Evolutionary conservation across 164 flowering plant species (phyloP).

Genomic region (Macadamia tetraphylla): DNA sequence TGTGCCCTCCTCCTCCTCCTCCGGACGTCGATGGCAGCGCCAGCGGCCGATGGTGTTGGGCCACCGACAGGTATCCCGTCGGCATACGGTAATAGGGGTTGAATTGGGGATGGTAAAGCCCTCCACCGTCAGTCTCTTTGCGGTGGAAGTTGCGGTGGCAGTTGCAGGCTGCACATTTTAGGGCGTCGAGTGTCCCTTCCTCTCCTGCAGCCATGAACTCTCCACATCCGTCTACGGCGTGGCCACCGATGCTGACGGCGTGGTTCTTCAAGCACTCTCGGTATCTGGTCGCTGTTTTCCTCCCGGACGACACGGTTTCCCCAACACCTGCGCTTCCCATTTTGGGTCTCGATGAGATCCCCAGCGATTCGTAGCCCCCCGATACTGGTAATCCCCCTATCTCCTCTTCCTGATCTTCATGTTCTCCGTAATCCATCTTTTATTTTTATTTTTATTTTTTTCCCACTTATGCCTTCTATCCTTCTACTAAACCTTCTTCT

Average conservation of each 20-base stretch:
- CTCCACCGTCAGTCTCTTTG: constrained; percentile 42
- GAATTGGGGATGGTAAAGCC: constrained; percentile 23
- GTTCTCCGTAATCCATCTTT: constrained; percentile 44
- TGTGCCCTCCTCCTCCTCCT: constrained; percentile 28
- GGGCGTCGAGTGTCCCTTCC: constrained; percentile 64
- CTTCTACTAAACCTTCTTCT: too few relatives aligned
- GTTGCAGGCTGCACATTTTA: constrained; percentile 72
- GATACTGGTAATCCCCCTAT: constrained; percentile 28
- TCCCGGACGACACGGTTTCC: neutral
- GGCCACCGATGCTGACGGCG: constrained; percentile 63
- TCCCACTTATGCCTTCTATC: neutral
- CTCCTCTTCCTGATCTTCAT: constrained; percentile 50
- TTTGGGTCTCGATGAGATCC: constrained; percentile 19
- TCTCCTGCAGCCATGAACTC: constrained; percentile 78
- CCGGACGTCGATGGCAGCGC: constrained; percentile 43
- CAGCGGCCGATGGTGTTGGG: constrained; percentile 22
- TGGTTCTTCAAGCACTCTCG: constrained; percentile 77
- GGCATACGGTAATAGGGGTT: constrained; percentile 38
- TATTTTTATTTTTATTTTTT: neutral
- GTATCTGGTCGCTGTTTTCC: constrained; percentile 24
- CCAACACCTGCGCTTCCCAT: constrained; percentile 12
- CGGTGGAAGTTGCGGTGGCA: constrained; percentile 90
- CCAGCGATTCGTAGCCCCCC: constrained; percentile 29
- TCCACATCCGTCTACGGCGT: constrained; percentile 78
- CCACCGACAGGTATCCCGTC: constrained; percentile 42